A percentile compares a stretch with the other conserved stretches of the same genome.
Evolutionary conservation across 805 yeast species (phyloP).

Genomic region (Grigorovia humatica): DNA sequence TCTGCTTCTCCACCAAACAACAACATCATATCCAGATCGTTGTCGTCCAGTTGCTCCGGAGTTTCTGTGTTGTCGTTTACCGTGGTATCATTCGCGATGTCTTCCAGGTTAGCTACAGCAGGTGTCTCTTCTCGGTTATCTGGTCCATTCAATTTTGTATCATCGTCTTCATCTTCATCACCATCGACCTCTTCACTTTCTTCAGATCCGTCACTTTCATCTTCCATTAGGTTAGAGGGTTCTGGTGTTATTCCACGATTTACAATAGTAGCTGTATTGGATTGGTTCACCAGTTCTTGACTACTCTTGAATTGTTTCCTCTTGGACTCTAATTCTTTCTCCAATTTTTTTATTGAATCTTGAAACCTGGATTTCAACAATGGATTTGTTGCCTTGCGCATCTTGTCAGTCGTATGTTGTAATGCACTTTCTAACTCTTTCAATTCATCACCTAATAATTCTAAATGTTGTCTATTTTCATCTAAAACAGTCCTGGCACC

Average conservation of each 20-base stretch:
- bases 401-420: constrained; percentile 59
- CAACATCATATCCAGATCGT: constrained; percentile 30
- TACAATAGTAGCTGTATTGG: constrained; percentile 8
- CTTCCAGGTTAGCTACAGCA: constrained; percentile 13
- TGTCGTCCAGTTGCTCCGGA: constrained; percentile 25
- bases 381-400: constrained; percentile 67
- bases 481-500: constrained; percentile 43
- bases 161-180: constrained; percentile 26
- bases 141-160: constrained; percentile 27
- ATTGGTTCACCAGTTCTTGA: constrained; percentile 20
- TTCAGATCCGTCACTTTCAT: constrained; percentile 27
- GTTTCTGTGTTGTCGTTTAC: constrained; percentile 8
- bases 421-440: constrained; percentile 71
- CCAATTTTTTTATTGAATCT: constrained; percentile 68
- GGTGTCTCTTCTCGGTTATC: constrained; percentile 24
- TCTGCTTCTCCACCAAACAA: constrained; percentile 29
- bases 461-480: constrained; percentile 53
- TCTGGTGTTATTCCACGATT: constrained; percentile 2
- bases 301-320: constrained; percentile 46
- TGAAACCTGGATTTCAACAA: constrained; percentile 78
- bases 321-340: constrained; percentile 74
- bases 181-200: constrained; percentile 27
- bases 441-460: constrained; percentile 75
- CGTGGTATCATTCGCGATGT: constrained; percentile 18
- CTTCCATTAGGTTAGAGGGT: constrained; percentile 15